Base-by-base conservation (phyloP, 2,329 filamentous ascomycete species). In the Microsporum audouinii region DNA sequence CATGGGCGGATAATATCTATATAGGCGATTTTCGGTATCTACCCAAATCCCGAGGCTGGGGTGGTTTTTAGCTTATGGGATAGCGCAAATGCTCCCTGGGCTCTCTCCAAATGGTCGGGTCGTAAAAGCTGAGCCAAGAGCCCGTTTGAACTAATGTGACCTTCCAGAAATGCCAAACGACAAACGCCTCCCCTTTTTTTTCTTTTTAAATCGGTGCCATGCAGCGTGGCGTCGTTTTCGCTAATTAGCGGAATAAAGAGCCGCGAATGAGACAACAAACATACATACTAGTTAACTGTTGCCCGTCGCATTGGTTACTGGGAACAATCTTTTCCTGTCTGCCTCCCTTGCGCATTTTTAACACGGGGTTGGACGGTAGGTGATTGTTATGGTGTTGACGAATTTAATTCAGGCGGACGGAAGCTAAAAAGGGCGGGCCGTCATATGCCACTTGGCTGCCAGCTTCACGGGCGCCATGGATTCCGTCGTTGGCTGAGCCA, bases 71-170 rank as follows among this genome's bases (percentile, higher is more conserved):
- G 17, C 51, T 29, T 36, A 31, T 55, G 51, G 51, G 31, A 55
- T 31, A 55, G 51, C 51, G 39, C 39, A 23, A 55, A 53, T 12
- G 27, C 2, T 36, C 31, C 31, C 31, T 55, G 51, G 8, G 31
- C 31, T 23, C 51, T 5, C 29, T 34, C 51, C 51, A 34, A 5
- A 33, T 38, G 51, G 51, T 55, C 51, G 51, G 51, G 51, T 55
- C 51, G 6, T 34, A 14, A 38, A 51, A 55, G 31, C 51, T 55
- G 51, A 36, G 51, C 51, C 51, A 55, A 55, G 51, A 38, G 33
- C 51, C 51, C 51, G 51, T 55, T 55, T 36, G 33, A 55, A 36
- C 51, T 55, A 36, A 55, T 55, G 51, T 55, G 51, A 55, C 51
- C 51, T 55, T 55, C 51, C 51, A 55, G 51, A 55, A 55, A 34